Base-by-base conservation (phyloP, 768 basidiomycete genomes). In the Suillus clintonianus region DNA sequence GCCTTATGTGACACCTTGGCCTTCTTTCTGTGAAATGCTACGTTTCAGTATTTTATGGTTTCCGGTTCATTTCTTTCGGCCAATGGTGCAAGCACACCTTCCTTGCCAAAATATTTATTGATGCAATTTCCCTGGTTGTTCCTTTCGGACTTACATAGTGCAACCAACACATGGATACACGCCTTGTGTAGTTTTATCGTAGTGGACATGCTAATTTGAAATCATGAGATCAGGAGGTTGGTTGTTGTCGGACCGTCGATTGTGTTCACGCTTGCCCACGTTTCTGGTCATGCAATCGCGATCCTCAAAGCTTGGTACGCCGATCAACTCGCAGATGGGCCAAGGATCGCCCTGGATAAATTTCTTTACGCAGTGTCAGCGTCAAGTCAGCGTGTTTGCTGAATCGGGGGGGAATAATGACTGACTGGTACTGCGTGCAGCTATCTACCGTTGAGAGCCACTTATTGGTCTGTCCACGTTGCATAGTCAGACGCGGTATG, bases 161-260 rank as follows among this genome's bases (percentile, higher is more conserved):
- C 58, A 65, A 65, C 50, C 62, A 60, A 61, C 61, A 65, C 51
- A 57, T 65, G 65, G 62, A 50, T 65, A 73, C 64, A 63, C 45
- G 37, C 64, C 55, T 67, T 36, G 57, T 67, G 70, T 72, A 72
- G 69, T 74, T 64, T 61, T 72, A 72, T 65, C 51, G 48, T 72
- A 72, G 60, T 54, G 61, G 65, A 60, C 59, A 54, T 42, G 53
- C 43, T 69, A 72, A 72, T 71, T 57, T 62, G 62, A 65, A 41
- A 65, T 62, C 54, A 42, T 45, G 17, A 42, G 17, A 41, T 57
- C 37, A 27, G 17, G 24, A 30, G 39, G 27, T 39, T 24, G 22
- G 17, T 17, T 57, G 56, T 19, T 27, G 30, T 53, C 30, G 39
- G 56, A 41, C 56, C 22, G 22, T 37, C 22, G 55, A 56, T 37